Evolutionary conservation across 805 yeast species (phyloP), one percentile per base, ranked within the genome.

Genomic region (Blastobotrys americana): DNA sequence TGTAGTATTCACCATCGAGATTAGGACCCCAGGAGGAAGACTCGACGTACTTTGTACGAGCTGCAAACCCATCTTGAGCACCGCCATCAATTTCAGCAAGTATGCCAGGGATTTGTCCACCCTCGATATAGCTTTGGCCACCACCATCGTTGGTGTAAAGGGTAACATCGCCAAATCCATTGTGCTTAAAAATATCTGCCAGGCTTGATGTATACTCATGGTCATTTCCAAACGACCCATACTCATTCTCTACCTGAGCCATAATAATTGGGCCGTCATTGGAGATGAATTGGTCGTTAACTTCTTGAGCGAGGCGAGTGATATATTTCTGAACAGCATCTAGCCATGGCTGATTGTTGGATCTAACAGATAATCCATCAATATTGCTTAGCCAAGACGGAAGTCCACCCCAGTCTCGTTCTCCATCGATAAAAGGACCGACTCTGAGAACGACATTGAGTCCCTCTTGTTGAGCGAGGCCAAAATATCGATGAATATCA

Each of bases 401-500:
- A 13, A 31, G 34, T 19, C 43, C 43, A 33, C 43, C 43, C 43
- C 43, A 41, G 16, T 41, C 43, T 18, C 34, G 43, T 18, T 41
- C 43, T 3, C 38, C 43, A 23, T 38, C 33, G 28, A 41, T 21
- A 19, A 34, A 41, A 5, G 43, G 43, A 19, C 43, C 43, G 33
- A 18, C 16, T 34, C 43, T 22, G 23, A 41, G 38, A 5, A 33
- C 28, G 17, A 27, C 43, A 5, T 31, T 13, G 25, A 41, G 36
- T 4, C 43, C 43, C 16, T 41, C 38, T 27, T 41, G 34, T 18
- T 41, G 43, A 15, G 43, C 43, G 17, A 41, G 27, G 33, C 34
- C 20, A 38, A 41, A 41, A 19, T 19, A 41, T 21, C 34, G 28
- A 15, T 19, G 9, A 15, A 41, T n/a, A 18, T 41, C 28, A 20